A percentile compares a stretch with the other conserved stretches of the same genome.
Conservation (phyloP, 2,329 filamentous ascomycete species). For the Colletotrichum higginsianum region DNA sequence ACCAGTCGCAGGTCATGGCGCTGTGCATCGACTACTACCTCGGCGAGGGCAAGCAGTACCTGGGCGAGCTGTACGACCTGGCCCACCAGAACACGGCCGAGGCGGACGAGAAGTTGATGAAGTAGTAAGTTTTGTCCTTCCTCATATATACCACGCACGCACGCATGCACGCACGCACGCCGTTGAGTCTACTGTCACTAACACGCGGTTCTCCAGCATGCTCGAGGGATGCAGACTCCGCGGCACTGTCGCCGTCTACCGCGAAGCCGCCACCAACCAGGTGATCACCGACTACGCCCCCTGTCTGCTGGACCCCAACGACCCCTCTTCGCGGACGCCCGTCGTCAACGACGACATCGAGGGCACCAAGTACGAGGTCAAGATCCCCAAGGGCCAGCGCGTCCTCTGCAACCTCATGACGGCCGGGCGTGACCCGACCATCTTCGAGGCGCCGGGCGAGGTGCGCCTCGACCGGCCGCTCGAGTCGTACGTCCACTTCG, state of each 20-base stretch:
- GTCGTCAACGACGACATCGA: conserved; percentile 43
- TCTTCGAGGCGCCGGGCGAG: conserved; percentile 65
- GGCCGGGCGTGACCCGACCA: conserved; percentile 61
- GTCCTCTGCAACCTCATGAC: conserved; percentile 67
- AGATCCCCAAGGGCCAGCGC: conserved; percentile 57
- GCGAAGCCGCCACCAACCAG: conserved; percentile 56
- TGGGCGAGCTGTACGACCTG: conserved; percentile 67
- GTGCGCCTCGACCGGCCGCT: conserved; percentile 66
- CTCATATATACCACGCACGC: neutral
- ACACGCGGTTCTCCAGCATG: conserved; percentile 54
- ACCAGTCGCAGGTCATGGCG: conserved; percentile 71
- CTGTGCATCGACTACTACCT: conserved; percentile 74
- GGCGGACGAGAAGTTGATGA: conserved; percentile 62
- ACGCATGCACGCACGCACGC: neutral
- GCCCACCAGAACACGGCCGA: conserved; percentile 64
- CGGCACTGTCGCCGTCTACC: conserved; percentile 65
- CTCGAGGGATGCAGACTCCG: conserved; percentile 70
- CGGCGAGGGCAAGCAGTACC: conserved; percentile 63
- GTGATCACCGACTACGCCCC: conserved; percentile 47
- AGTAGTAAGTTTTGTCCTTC: conserved; percentile 48
- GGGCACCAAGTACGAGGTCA: conserved; percentile 35
- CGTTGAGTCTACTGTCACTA: neutral
- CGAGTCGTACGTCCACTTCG: conserved; percentile 67
- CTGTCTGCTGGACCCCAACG: conserved; percentile 40
- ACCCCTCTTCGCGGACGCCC: conserved; percentile 42